Conservation (phyloP, 768 basidiomycete species). For the Paxillus rubicundulus region DNA sequence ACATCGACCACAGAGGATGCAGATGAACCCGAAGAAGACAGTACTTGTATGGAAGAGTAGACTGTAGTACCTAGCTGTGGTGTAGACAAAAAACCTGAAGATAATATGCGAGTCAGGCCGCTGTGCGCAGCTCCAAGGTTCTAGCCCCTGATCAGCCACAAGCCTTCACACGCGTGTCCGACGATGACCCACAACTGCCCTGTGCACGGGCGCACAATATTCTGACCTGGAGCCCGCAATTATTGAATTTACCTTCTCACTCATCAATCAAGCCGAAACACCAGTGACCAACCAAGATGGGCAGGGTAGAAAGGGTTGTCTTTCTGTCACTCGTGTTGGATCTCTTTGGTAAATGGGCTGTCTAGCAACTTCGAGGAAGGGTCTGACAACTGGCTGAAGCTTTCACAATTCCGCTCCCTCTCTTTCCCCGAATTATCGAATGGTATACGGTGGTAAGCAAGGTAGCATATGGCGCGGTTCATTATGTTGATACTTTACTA, state of each 20-base stretch:
- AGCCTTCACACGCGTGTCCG: not conserved
- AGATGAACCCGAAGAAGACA: constrained; percentile 17
- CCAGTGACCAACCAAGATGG: too few species aligned
- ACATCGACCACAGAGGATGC: constrained; percentile 24
- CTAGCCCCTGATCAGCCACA: too few species aligned
- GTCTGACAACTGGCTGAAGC: constrained; percentile 44
- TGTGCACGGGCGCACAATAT: not conserved
- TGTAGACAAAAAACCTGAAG: not conserved
- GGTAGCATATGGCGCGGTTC: not conserved
- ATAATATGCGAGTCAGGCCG: too few species aligned
- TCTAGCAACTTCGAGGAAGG: not conserved
- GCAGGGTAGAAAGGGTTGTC: constrained; percentile 73
- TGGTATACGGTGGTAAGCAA: constrained; percentile 75
- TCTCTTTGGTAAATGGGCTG: constrained; percentile 56
- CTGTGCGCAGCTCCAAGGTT: too few species aligned
- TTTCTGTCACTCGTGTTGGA: constrained; percentile 91
- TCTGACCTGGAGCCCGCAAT: not conserved
- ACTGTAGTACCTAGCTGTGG: not conserved
- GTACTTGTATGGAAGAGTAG: constrained; percentile 7
- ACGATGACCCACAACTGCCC: not conserved
- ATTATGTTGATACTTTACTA: constrained; percentile 27
- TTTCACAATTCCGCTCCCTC: constrained; percentile 92
- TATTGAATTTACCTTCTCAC: too few species aligned
- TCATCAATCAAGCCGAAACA: not conserved
- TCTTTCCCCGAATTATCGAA: constrained; percentile 96